These are phyloP conservation scores for Claviceps fusiformis DNA, from an alignment of 2,329 filamentous ascomycete genomes.

Conservation along the genomic window DNA sequence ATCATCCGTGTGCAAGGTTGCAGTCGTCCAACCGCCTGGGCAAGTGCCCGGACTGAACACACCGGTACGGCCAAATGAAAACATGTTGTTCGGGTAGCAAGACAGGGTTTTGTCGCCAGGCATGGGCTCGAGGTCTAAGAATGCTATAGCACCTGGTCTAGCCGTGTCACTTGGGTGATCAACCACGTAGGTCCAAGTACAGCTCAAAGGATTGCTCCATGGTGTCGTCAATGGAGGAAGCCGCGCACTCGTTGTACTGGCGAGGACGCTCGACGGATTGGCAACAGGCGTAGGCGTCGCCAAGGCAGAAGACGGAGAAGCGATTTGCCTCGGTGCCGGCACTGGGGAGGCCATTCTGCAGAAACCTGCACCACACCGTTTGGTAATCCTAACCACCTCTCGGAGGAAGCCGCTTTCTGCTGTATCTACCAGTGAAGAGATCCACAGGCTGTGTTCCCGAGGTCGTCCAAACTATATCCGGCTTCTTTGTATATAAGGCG, in stretches of 20 bases:
- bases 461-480: neutral
- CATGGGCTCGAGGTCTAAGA: constrained; percentile 23
- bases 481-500: neutral
- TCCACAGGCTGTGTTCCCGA: neutral
- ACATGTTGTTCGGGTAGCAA: constrained; percentile 28
- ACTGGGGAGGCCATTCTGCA: constrained; percentile 3
- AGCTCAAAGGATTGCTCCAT: constrained; percentile 22
- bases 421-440: neutral
- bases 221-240: constrained; percentile 25
- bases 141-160: constrained; percentile 19
- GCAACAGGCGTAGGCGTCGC: constrained; percentile 1
- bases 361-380: neutral
- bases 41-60: constrained; percentile 27
- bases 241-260: constrained; percentile 6
- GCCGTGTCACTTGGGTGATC: constrained; percentile 13
- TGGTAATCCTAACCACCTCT: neutral
- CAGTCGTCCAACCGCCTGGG: constrained; percentile 27
- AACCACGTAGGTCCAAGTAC: constrained; percentile 26
- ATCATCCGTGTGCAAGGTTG: constrained; percentile 17
- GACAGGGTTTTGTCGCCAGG: constrained; percentile 23
- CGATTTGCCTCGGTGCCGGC: neutral
- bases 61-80: constrained; percentile 21
- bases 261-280: neutral
- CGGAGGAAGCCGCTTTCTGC: neutral
- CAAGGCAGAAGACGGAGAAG: constrained; percentile 7